These are phyloP conservation scores for Cytospora schulzeri DNA, from an alignment of 2,329 filamentous ascomycete species.

Conservation along the genomic window DNA sequence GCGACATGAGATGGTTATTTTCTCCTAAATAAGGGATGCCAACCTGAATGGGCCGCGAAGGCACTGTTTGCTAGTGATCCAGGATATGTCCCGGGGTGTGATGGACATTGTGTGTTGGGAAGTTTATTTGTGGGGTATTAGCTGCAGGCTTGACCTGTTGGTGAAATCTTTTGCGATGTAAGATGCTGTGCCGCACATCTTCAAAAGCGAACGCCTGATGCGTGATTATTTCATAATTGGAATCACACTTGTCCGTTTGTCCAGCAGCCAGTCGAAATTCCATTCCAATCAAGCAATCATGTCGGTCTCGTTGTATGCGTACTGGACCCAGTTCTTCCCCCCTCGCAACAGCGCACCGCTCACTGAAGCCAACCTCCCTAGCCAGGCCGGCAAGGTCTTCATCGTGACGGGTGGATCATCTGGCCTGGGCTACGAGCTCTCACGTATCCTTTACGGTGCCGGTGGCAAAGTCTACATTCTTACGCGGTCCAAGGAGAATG, in stretches of 20 bases:
- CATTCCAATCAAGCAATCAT: neutral
- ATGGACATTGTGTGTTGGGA: no score
- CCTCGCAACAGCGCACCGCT: conserved; percentile 20
- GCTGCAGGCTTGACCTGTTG: no score
- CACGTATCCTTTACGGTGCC: conserved; percentile 50
- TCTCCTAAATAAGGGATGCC: neutral
- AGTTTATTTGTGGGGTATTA: no score
- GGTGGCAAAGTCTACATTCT: conserved; percentile 55
- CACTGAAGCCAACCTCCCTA: conserved; percentile 28
- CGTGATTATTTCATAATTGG: no score
- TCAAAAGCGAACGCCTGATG: no score
- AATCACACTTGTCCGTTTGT: no score
- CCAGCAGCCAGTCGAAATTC: no score
- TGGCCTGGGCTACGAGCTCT: conserved; percentile 49
- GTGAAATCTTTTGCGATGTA: no score
- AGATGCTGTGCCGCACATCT: no score
- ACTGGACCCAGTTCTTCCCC: conserved; percentile 31
- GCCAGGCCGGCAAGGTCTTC: conserved; percentile 31
- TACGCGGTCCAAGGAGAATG: conserved; percentile 39
- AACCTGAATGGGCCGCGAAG: no score
- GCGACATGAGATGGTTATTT: neutral
- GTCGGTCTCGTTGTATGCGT: conserved; percentile 21
- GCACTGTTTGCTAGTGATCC: no score
- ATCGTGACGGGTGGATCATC: conserved; percentile 46
- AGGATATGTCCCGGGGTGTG: no score